phyloP scores from a whole-genome alignment of 768 basidiomycete genomes.

The Filobasidium wieringae region DNA sequence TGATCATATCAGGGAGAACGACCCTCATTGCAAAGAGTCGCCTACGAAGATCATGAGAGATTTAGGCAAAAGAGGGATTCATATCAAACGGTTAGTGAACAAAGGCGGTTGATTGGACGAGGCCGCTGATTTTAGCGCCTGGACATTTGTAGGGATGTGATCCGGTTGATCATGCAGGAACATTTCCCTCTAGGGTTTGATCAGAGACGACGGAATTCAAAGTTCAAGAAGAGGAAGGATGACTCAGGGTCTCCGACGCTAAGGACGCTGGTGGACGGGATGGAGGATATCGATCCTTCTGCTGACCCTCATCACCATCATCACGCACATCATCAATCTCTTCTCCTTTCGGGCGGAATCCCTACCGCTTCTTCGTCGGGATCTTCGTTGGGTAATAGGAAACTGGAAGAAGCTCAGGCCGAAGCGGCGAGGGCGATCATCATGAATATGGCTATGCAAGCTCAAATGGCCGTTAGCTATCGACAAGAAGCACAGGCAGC shows the following conservation, averaged over 20 bases:
- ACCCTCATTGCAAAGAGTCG: background rate
- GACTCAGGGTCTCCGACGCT: background rate
- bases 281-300: background rate
- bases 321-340: background rate
- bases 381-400: background rate
- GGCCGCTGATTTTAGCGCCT: background rate
- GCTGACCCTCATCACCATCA: background rate
- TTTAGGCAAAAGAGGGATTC: background rate
- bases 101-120: background rate
- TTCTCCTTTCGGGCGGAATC: no score
- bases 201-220: background rate
- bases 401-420: background rate
- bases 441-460: background rate
- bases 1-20: background rate
- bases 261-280: background rate
- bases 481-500: no score
- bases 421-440: conserved; percentile 1
- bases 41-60: background rate
- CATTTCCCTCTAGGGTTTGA: background rate
- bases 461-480: background rate
- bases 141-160: background rate
- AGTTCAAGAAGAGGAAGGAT: background rate
- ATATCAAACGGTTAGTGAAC: background rate
- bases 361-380: background rate
- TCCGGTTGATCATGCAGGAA: background rate